Conservation (phyloP, 768 basidiomycete species). For the Auriscalpium vulgare region DNA sequence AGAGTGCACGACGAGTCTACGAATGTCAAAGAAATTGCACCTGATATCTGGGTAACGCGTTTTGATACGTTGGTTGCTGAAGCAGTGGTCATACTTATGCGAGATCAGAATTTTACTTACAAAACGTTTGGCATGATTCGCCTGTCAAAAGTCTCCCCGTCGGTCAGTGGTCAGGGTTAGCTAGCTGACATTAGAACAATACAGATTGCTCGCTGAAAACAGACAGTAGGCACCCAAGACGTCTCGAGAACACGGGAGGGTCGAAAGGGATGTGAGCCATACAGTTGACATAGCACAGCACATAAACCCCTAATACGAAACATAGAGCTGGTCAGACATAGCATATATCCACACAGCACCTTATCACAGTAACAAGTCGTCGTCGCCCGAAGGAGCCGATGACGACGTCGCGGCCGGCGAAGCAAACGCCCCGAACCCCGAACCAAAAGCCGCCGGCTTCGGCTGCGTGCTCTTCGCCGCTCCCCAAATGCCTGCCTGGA, state of each 20-base stretch:
- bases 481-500: conserved; percentile 77
- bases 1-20: no score
- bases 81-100: no score
- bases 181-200: no score
- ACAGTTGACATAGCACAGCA: not conserved
- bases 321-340: no score
- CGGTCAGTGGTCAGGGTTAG: no score
- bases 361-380: conserved; percentile 33
- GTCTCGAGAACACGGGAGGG: not conserved
- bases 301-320: not conserved
- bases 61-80: no score
- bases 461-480: conserved; percentile 12
- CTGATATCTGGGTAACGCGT: no score
- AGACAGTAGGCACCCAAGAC: not conserved
- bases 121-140: no score
- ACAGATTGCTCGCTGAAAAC: not conserved
- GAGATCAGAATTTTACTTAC: no score
- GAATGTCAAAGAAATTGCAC: no score
- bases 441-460: conserved; percentile 13
- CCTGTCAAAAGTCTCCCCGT: no score
- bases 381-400: conserved; percentile 21
- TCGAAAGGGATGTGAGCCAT: not conserved
- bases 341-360: no score
- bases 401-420: conserved; percentile 16
- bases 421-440: conserved; percentile 19